A percentile compares a stretch with the other conserved stretches of the same genome.
phyloP scores from a whole-genome alignment of 2,329 filamentous ascomycete genomes.

The Alternaria angustiovoidea region DNA sequence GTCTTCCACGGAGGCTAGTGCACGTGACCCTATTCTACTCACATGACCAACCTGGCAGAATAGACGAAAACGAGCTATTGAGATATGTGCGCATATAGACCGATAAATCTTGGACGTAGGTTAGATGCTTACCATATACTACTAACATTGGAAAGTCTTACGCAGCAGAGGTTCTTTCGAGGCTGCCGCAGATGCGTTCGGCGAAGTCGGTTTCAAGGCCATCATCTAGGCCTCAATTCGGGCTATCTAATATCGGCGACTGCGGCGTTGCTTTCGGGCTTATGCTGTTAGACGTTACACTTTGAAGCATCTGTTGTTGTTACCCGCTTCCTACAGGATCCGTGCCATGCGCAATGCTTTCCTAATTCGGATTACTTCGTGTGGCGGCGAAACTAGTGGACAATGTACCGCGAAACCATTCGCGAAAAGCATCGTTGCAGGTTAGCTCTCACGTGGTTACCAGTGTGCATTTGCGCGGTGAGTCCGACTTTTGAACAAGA shows the following conservation, averaged over 20 bases:
- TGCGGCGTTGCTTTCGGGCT: constrained; percentile 8
- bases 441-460: constrained; percentile 22
- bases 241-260: not conserved
- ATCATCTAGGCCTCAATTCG: not conserved
- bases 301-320: constrained; percentile 5
- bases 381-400: constrained; percentile 9
- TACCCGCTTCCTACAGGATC: constrained; percentile 6
- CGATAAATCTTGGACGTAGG: not conserved
- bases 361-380: constrained; percentile 17
- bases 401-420: constrained; percentile 12
- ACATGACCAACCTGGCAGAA: not conserved
- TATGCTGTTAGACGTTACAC: constrained; percentile 1
- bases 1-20: constrained; percentile 1
- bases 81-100: not conserved
- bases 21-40: constrained; percentile 1
- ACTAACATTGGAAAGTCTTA: not conserved
- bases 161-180: not conserved
- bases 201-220: not conserved
- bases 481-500: not conserved
- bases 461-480: not conserved
- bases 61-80: not conserved
- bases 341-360: constrained; percentile 17
- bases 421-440: constrained; percentile 22
- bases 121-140: not conserved
- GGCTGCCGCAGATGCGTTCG: not conserved